These are phyloP conservation scores for Talaromyces sp. DNA, from an alignment of 2,329 filamentous ascomycete genomes.

Conservation along the genomic window DNA sequence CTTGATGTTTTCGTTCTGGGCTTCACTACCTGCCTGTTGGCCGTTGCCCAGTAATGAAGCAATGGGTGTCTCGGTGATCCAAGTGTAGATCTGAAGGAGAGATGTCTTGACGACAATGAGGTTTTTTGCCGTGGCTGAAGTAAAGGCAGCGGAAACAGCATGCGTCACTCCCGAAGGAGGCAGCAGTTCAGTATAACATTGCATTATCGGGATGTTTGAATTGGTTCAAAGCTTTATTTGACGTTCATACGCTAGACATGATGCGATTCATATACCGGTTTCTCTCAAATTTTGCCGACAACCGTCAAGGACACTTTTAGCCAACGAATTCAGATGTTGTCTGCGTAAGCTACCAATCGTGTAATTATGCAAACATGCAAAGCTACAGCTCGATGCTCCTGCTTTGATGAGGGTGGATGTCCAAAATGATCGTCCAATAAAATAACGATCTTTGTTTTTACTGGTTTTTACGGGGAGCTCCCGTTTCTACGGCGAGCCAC, in stretches of 20 bases:
- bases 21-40: slow-evolving; percentile 42
- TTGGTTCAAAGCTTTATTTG: slow-evolving; percentile 4
- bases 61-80: slow-evolving; percentile 56
- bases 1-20: slow-evolving; percentile 52
- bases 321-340: background rate
- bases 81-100: slow-evolving; percentile 83
- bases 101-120: slow-evolving; percentile 90
- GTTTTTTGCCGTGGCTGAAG: slow-evolving; percentile 72
- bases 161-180: slow-evolving; percentile 93
- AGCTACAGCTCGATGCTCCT: background rate
- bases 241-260: slow-evolving; percentile 11
- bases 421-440: slow-evolving; percentile 8
- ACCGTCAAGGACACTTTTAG: background rate
- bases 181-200: slow-evolving; percentile 95
- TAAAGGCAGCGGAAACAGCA: slow-evolving; percentile 74
- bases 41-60: slow-evolving; percentile 59
- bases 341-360: background rate
- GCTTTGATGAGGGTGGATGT: slow-evolving; percentile 3
- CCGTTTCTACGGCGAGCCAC: background rate
- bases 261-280: background rate
- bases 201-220: slow-evolving; percentile 57
- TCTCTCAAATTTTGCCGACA: background rate
- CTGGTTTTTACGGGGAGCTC: slow-evolving; percentile 1
- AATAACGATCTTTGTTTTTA: slow-evolving; percentile 6
- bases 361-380: background rate